Base-by-base conservation (phyloP, 345 rosid species). In the Litchi chinensis region DNA sequence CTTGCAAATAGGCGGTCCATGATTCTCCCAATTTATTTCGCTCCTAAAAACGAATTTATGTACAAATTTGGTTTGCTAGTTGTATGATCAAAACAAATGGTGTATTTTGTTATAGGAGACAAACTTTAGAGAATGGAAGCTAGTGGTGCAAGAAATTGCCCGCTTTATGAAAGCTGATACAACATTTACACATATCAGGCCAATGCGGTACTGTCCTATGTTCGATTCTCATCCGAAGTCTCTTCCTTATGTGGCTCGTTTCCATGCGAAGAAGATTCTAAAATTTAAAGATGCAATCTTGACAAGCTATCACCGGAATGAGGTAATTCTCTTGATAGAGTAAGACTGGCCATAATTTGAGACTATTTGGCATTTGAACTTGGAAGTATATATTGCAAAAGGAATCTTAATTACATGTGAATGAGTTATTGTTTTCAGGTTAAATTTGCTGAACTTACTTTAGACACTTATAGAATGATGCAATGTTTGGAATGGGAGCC, bases 401-500 rank as follows among this genome's bases (percentile, higher is more conserved):
- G 28, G 15, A 50, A 41, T 73, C 37, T 77, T 46, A 40, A 8
- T 74, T 32, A 75, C 65, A 64, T 67, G 65, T 72, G 74, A 7
- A 24, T 79, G 71, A 44, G 39, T 75, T 83, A 62, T 43, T 72
- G 59, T 77, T 78, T 82, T 74, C 89, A 94, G 99, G 99, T 93
- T 70, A 94, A 94, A 83, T 96, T 89, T 84, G 98, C 98, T 22
- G 98, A 96, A 87, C 85, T 94, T 82, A 94, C 97, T 40, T 79
- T 96, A 86, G 99, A 96, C 84, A 83, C 92, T 24, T 88, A 89
- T 77, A 89, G 99, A 78, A 96, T 93, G 98, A 81, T 96, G 89
- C 99, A 96, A 73, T 94, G 94, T 85, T 82, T 96, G 87, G 99
- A 94, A 82, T 96, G 98, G 98, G 98, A 96, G 75, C 97, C 95